phyloP scores from a whole-genome alignment of 352 stramenopile species.

The Peronospora destructor region DNA sequence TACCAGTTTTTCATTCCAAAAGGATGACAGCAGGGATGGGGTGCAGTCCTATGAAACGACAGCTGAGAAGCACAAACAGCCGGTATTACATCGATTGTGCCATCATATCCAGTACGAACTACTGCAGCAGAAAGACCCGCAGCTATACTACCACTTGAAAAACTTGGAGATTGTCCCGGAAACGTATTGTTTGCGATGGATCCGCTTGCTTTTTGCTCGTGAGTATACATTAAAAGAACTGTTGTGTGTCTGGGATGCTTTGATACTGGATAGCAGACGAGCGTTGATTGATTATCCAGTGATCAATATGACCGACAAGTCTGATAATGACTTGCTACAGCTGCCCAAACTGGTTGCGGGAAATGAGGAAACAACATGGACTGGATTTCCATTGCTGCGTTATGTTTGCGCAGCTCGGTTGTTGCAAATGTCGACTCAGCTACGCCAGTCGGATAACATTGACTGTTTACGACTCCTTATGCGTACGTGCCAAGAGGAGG shows the following conservation, averaged over 20 bases:
- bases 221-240: conserved; percentile 65
- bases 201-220: conserved; percentile 69
- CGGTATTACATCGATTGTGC: conserved; percentile 58
- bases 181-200: conserved; percentile 77
- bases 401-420: conserved; percentile 66
- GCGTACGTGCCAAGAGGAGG: conserved; percentile 38
- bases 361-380: conserved; percentile 28
- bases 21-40: conserved; percentile 19
- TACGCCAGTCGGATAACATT: conserved; percentile 57
- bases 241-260: conserved; percentile 59
- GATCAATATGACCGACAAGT: conserved; percentile 28
- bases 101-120: conserved; percentile 71
- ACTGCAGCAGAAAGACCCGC: conserved; percentile 68
- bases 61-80: conserved; percentile 14
- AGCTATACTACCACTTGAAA: conserved; percentile 72
- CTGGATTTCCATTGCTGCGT: conserved; percentile 59
- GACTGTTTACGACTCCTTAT: conserved; percentile 71
- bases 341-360: conserved; percentile 26
- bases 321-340: conserved; percentile 31
- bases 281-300: conserved; percentile 33
- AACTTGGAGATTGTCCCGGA: conserved; percentile 77
- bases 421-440: conserved; percentile 42
- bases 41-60: conserved; percentile 16
- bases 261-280: conserved; percentile 42
- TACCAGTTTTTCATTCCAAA: conserved; percentile 18